Evolutionary conservation across 768 basidiomycete species (phyloP).

Genomic region (Tulasnella calospora): DNA sequence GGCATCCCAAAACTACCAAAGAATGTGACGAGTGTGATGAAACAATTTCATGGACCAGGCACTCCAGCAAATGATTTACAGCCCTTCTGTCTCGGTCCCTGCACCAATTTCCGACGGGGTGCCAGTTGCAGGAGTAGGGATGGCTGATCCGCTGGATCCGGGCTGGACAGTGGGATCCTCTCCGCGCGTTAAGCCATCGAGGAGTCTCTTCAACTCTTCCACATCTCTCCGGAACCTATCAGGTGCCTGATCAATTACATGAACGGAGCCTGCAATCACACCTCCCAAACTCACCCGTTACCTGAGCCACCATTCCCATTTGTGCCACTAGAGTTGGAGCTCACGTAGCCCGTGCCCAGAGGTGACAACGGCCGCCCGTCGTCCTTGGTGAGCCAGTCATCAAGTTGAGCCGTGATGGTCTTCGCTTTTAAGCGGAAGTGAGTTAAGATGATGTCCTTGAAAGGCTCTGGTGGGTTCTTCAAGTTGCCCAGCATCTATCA

Average conservation of each 20-base stretch:
- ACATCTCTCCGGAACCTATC: slow-evolving; percentile 56
- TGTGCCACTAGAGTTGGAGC: neutral
- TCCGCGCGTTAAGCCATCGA: slow-evolving; percentile 3
- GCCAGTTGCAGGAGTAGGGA: neutral
- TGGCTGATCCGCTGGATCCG: neutral
- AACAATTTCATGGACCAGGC: neutral
- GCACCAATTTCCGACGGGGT: neutral
- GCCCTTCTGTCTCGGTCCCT: neutral
- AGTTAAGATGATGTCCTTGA: slow-evolving; percentile 78
- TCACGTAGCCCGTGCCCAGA: slow-evolving; percentile 44
- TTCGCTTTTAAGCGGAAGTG: slow-evolving; percentile 85
- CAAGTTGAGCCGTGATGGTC: slow-evolving; percentile 64
- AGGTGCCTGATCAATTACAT: neutral
- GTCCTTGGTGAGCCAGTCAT: slow-evolving; percentile 70
- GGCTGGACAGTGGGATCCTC: slow-evolving; percentile 12
- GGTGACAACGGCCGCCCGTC: slow-evolving; percentile 57
- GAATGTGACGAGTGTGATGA: neutral
- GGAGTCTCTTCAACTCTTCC: slow-evolving; percentile 56
- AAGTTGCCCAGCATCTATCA: slow-evolving; percentile 77
- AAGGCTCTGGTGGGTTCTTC: slow-evolving; percentile 77
- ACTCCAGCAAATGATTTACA: neutral
- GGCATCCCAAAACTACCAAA: neutral
- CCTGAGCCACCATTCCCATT: slow-evolving; percentile 17
- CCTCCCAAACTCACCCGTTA: neutral
- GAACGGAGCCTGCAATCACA: neutral